Conservation (phyloP, 768 basidiomycete genomes). For the Glaciozyma martinii region DNA sequence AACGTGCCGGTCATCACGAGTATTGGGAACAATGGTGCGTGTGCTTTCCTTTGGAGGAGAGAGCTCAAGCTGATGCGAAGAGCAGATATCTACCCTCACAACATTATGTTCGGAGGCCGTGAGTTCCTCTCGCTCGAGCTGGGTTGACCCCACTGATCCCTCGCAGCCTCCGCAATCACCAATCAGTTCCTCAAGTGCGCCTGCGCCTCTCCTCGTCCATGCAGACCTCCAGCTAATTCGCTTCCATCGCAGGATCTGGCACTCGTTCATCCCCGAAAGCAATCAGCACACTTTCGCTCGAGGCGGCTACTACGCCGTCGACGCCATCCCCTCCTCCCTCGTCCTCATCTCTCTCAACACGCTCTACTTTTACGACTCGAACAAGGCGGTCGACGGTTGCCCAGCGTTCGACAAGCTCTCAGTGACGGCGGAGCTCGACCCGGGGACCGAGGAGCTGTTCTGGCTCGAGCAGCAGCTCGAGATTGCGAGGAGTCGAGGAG, state of each 20-base stretch:
- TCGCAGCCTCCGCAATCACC: slow-evolving; percentile 35
- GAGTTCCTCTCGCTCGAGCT: not conserved
- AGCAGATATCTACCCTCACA: slow-evolving; percentile 36
- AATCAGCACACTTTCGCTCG: slow-evolving; percentile 70
- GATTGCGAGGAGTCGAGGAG: slow-evolving; percentile 55
- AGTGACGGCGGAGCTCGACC: slow-evolving; percentile 47
- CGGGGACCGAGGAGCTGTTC: slow-evolving; percentile 79
- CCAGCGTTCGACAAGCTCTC: slow-evolving; percentile 32
- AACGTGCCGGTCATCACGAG: slow-evolving; percentile 70
- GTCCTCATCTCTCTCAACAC: slow-evolving; percentile 77
- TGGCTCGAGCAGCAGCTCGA: slow-evolving; percentile 82
- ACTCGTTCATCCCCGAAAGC: slow-evolving; percentile 56
- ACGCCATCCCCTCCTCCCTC: slow-evolving; percentile 64
- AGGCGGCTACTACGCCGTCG: slow-evolving; percentile 74
- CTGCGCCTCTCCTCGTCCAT: not conserved
- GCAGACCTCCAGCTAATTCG: no score
- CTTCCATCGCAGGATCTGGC: slow-evolving; percentile 52
- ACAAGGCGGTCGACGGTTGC: slow-evolving; percentile 37
- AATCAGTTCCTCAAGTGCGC: slow-evolving; percentile 61
- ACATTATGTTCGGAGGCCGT: slow-evolving; percentile 41
- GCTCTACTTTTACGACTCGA: slow-evolving; percentile 63
- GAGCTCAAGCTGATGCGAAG: not conserved
- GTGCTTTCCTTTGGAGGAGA: no score
- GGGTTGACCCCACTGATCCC: not conserved
- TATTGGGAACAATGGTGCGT: slow-evolving; percentile 44